These are phyloP conservation scores for Salix koriyanagi DNA, from an alignment of 345 rosid species.

Conservation along the genomic window DNA sequence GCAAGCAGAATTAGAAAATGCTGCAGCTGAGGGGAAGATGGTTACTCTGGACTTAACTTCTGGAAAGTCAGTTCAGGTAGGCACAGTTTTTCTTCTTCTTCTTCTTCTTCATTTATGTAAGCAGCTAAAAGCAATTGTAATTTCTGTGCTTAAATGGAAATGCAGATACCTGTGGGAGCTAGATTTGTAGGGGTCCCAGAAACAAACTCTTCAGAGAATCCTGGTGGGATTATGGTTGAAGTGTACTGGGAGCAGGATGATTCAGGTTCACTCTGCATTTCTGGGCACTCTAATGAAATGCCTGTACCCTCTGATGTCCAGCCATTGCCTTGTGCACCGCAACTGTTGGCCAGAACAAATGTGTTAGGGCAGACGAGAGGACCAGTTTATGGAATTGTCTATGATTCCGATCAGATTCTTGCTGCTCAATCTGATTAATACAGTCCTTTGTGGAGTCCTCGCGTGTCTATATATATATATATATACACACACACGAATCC, in stretches of 20 bases:
- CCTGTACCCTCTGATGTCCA: constrained; percentile 48
- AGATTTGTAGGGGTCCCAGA: constrained; percentile 72
- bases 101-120: not conserved
- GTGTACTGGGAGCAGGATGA: constrained; percentile 90
- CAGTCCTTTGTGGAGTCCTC: not conserved
- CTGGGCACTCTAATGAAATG: constrained; percentile 72
- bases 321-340: constrained; percentile 24
- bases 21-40: constrained; percentile 69
- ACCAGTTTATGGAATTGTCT: constrained; percentile 54
- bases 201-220: constrained; percentile 55
- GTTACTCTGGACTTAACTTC: constrained; percentile 64
- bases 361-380: constrained; percentile 30
- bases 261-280: constrained; percentile 74
- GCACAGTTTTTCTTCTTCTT: not conserved
- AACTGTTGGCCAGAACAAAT: constrained; percentile 20
- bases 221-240: constrained; percentile 80
- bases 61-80: constrained; percentile 59
- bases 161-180: constrained; percentile 84
- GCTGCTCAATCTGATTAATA: constrained; percentile 10
- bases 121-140: not conserved
- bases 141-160: not conserved
- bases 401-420: constrained; percentile 42
- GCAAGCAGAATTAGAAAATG: constrained; percentile 87
- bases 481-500: too few species aligned
- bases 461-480: too few species aligned